Conservation (phyloP, 2,329 filamentous ascomycete genomes). For the Phaeosphaeria sp. region DNA sequence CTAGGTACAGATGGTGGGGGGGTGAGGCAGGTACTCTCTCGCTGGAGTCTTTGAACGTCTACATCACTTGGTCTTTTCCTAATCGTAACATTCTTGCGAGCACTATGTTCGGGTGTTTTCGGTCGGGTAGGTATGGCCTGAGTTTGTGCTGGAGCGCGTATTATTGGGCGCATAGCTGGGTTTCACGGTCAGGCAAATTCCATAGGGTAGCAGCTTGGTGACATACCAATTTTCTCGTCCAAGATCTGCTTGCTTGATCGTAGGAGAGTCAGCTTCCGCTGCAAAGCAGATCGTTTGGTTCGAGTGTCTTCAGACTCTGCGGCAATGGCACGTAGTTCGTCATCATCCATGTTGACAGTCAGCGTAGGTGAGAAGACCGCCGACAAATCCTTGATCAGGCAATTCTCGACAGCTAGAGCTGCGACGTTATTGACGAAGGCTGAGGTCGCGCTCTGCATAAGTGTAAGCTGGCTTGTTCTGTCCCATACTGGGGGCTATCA, state of each 20-base stretch:
- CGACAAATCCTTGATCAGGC: conserved; percentile 27
- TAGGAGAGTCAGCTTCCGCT: conserved; percentile 20
- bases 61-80: background rate
- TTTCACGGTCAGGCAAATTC: background rate
- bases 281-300: conserved; percentile 15
- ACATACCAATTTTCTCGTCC: conserved; percentile 21
- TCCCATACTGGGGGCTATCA: background rate
- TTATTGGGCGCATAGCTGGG: conserved; percentile 8
- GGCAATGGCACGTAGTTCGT: conserved; percentile 27
- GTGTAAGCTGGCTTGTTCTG: conserved; percentile 10
- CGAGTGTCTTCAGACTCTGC: conserved; percentile 32
- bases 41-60: background rate
- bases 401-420: conserved; percentile 34
- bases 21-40: conserved; percentile 4
- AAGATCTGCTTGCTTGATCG: conserved; percentile 20
- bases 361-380: conserved; percentile 28
- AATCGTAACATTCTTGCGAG: background rate
- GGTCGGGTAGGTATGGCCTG: background rate
- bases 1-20: conserved; percentile 5
- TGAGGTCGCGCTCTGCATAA: conserved; percentile 24
- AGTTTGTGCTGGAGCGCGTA: background rate
- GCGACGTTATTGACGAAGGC: conserved; percentile 38
- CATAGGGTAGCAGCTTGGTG: too few species aligned
- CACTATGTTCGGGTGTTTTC: background rate
- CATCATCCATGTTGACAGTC: conserved; percentile 26